Conservation (phyloP, 192 early-diverging fungal species). For the Podila epicladia region DNA sequence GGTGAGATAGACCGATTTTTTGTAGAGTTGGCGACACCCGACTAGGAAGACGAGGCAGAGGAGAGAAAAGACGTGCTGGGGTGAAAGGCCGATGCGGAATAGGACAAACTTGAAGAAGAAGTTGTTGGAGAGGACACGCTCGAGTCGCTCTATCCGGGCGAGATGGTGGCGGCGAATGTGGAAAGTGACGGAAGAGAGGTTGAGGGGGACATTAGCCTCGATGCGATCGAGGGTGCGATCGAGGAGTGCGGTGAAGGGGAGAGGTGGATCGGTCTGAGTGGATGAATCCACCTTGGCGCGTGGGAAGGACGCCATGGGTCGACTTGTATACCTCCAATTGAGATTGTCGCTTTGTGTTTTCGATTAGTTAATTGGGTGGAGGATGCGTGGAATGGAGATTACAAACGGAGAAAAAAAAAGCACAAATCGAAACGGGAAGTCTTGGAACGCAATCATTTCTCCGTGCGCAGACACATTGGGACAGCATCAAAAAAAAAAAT, state of each 20-base stretch:
- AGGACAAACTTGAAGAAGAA: constrained; percentile 35
- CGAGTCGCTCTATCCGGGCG: constrained; percentile 41
- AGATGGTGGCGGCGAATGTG: constrained; percentile 51
- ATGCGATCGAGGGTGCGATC: constrained; percentile 39
- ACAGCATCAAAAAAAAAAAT: too few species aligned
- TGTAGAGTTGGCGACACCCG: constrained; percentile 46
- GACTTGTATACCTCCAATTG: too few species aligned
- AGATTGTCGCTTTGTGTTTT: too few species aligned
- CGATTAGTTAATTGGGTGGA: too few species aligned
- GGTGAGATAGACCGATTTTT: constrained; percentile 45
- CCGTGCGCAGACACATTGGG: too few species aligned
- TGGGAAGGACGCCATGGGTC: constrained; percentile 39
- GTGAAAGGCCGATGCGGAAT: constrained; percentile 42
- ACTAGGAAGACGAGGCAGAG: constrained; percentile 35
- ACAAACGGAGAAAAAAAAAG: too few species aligned
- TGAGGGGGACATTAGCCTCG: constrained; percentile 52
- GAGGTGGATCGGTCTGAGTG: constrained; percentile 40
- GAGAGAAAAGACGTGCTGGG: constrained; percentile 43
- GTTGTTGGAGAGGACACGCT: constrained; percentile 35
- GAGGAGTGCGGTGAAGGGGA: constrained; percentile 48
- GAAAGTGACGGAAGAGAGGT: constrained; percentile 53
- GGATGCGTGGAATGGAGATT: too few species aligned
- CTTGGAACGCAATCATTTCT: too few species aligned
- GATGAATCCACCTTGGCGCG: constrained; percentile 49
- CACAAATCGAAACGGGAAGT: too few species aligned